Conservation (phyloP, 805 yeast species). For the Ogataea minuta region DNA sequence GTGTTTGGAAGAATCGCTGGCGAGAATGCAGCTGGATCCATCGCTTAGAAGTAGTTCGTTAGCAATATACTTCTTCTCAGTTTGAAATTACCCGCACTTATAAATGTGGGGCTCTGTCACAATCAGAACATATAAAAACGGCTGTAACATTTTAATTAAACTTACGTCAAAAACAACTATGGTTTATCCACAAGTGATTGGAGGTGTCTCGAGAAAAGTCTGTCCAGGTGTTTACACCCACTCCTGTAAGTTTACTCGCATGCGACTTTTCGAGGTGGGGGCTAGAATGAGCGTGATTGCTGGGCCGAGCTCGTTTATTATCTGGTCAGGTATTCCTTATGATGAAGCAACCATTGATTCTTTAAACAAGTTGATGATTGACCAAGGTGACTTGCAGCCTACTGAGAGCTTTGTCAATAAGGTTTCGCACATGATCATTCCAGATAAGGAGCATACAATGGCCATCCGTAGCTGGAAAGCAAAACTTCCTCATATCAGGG, state of each 20-base stretch:
- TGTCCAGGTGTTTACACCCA: conserved; percentile 33
- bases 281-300: conserved; percentile 40
- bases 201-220: conserved; percentile 39
- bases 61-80: too few relatives aligned
- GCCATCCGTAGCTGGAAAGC: conserved; percentile 54
- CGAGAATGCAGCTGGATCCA: not conserved
- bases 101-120: too few relatives aligned
- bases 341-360: conserved; percentile 44
- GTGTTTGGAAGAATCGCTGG: conserved; percentile 63
- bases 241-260: conserved; percentile 36
- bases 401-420: conserved; percentile 36
- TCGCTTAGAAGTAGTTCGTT: conserved; percentile 24
- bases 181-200: conserved; percentile 41
- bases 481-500: conserved; percentile 46
- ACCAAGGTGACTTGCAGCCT: conserved; percentile 29
- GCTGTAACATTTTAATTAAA: conserved; percentile 5
- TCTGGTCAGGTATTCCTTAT: conserved; percentile 62
- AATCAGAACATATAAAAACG: too few relatives aligned
- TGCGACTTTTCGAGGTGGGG: conserved; percentile 33
- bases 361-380: conserved; percentile 29
- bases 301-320: conserved; percentile 33
- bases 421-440: conserved; percentile 53
- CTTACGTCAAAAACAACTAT: conserved; percentile 19
- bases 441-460: conserved; percentile 65
- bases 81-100: too few relatives aligned